Evolutionary conservation across 1,284 basidiomycete genomes (phyloP), one percentile per base, ranked within the genome.

Genomic region (Dichomitus squalens): DNA sequence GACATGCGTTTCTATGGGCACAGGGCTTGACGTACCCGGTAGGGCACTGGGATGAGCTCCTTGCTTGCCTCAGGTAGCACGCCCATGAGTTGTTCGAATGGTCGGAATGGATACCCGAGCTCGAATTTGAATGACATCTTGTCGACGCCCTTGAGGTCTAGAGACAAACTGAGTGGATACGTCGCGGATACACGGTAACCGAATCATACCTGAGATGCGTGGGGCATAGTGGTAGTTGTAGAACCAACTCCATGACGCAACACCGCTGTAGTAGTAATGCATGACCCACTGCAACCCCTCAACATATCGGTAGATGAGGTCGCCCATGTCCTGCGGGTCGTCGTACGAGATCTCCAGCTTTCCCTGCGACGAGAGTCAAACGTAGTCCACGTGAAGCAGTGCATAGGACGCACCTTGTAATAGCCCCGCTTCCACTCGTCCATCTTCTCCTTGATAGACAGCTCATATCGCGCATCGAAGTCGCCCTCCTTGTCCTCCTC

Each of bases 271-370:
- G 74, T 99, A 99, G 75, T 99, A 99, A 72, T 95, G 92, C 86
- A 99, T 90, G 31, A 99, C 95, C 97, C 96, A 99, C 72, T 99
- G 97, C 60, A 99, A 76, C 0, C 96, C 97, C 72, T 99, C 95
- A 36, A 95, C 84, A 73, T 98, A 99, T 60, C 87, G 84, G 68
- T 82, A 94, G 9, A 86, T 78, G 52, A 98, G 76, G 48, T 82
- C 80, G 50, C 79, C 77, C 78, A 95, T 84, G 53, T 85, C 78
- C 66, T 87, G 77, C 2, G 84, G 82, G 64, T 90, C 73, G 63
- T 90, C 81, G 63, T 84, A 92, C 23, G 86, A 86, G 63, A 97
- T 88, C 58, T 89, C 85, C 53, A 98, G 75, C 75, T 98, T 98
- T 27, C 84, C 87, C 90, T 94, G 44, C 7, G 51, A 27, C 44